Conservation (phyloP, 148 eudicot species). For the Chenopodium album region DNA sequence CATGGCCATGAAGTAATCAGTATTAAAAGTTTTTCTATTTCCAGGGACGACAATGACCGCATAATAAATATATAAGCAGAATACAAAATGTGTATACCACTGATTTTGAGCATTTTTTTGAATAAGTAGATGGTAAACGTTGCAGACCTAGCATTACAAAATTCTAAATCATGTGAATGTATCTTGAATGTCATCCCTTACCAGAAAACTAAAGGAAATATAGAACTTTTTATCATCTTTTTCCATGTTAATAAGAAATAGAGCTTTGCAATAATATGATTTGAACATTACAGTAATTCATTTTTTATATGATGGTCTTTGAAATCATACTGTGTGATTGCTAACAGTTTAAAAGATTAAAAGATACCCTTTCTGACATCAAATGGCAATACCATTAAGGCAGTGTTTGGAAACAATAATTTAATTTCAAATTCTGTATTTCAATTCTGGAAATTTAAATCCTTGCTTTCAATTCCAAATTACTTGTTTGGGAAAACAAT, state of each 20-base stretch:
- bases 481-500: no score
- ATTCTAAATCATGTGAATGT: no score
- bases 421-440: no score
- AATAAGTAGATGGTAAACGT: not conserved
- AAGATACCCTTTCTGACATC: not conserved
- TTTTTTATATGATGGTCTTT: no score
- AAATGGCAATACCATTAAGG: no score
- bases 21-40: not conserved
- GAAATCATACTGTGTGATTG: not conserved
- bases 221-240: not conserved
- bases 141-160: not conserved
- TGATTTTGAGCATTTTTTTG: not conserved
- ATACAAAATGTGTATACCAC: not conserved
- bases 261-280: not conserved
- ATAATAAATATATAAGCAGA: not conserved
- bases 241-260: not conserved
- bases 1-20: not conserved
- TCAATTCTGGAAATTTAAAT: no score
- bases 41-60: not conserved
- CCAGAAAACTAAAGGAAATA: no score
- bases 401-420: no score
- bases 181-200: not conserved
- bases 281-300: no score
- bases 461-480: no score
- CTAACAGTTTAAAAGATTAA: not conserved